Evolutionary conservation across 2,329 filamentous ascomycete species (phyloP), one percentile per base, ranked within the genome.

Genomic region (Chaetomiaceae sp.): DNA sequence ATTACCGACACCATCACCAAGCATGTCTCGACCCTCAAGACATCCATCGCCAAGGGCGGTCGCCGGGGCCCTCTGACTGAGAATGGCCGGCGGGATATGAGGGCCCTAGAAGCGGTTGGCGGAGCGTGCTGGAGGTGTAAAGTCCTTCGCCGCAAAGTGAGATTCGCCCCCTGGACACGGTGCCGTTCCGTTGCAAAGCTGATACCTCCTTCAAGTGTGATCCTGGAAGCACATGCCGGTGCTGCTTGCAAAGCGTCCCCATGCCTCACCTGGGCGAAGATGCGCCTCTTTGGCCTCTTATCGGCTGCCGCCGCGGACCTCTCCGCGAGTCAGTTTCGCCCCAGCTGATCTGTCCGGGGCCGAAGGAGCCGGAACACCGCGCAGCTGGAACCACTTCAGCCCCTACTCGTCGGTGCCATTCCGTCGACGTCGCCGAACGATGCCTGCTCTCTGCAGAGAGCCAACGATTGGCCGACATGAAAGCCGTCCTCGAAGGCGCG

Each of bases 81-180:
- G 13, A 60, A 60, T 31, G 61, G 62, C 35, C 59, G 63, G 4
- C 60, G 62, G 8, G 63, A 61, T 37, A 65, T 65, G 53, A 60
- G 60, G 25, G 60, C 57, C 2, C 47, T 65, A 2, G 63, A 65
- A 34, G 59, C 53, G 23, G 63, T 55, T 1, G 63, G 63, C 8
- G 63, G 63, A 13, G 63, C 63, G 4, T 65, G 63, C 38, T 65
- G 63, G 63, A 56, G 63, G 16, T 65, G 63, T 54, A 63, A 63
- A 45, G 63, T 65, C 2, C 56, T 65, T 3, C 57, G 62, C 2
- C 60, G 63, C 19, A 60, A 59, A 51, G 58, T 60, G 44, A 42
- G 47, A n/a, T 19, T 31, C 8, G 13, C 3, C 16, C 2, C 21
- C 7, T 30, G 10, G 4, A 2, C n/a, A 1, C 31, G 13, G 10